Conservation (phyloP, 2,329 filamentous ascomycete species). For the Grosmannia huntii region DNA sequence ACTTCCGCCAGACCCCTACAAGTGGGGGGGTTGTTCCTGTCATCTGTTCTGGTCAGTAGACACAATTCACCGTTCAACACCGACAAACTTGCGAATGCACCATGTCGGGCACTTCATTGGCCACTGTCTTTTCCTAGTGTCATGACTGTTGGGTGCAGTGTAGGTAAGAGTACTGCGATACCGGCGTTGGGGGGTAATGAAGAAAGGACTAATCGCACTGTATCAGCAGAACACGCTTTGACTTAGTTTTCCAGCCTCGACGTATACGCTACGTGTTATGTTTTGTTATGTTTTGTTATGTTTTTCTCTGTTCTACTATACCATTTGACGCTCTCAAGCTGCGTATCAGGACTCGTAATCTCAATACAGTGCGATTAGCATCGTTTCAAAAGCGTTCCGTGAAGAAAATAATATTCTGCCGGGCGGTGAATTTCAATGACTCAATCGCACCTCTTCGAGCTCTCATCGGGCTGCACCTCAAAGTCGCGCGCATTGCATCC, state of each 20-base stretch:
- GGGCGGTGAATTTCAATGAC: background rate
- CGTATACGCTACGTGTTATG: too few species aligned
- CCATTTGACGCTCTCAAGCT: too few species aligned
- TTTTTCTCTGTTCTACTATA: too few species aligned
- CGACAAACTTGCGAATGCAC: background rate
- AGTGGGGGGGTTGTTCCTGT: background rate
- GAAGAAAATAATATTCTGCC: background rate
- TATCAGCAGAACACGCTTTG: too few species aligned
- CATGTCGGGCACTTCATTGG: background rate
- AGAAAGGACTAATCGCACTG: too few species aligned
- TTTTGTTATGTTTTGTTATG: too few species aligned
- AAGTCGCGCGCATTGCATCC: background rate
- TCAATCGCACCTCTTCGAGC: background rate
- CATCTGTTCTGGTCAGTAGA: background rate
- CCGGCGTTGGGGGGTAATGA: background rate
- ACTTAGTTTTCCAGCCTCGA: background rate
- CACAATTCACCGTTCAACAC: background rate
- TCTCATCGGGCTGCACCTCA: background rate
- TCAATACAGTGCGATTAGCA: too few species aligned
- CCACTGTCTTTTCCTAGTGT: background rate
- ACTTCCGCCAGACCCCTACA: background rate
- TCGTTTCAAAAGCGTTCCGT: background rate
- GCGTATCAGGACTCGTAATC: too few species aligned
- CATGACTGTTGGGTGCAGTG: too few species aligned
- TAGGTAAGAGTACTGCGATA: background rate